Base-by-base conservation (phyloP, 2,329 filamentous ascomycete species). In the Capronia coronata region DNA sequence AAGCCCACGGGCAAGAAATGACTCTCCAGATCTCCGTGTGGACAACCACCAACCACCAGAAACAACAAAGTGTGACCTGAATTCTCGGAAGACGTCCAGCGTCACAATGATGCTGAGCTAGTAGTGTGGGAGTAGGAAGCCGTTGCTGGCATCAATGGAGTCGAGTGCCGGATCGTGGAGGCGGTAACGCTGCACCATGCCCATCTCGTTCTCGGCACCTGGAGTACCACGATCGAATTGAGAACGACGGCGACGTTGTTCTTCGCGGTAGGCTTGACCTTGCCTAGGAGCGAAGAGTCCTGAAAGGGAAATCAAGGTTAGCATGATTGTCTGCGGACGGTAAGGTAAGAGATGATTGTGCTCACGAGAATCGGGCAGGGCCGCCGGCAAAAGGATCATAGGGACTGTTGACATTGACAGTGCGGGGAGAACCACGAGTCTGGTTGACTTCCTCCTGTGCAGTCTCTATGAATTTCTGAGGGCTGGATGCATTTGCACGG, bases 161-260 rank as follows among this genome's bases (percentile, higher is more conserved):
- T 43, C 43, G 25, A 48, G 43, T 11, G 49, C 55, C 25, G 47
- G 54, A 46, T 51, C 43, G 46, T 56, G 43, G 48, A 43, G 49
- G 49, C 54, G 40, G 56, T 49, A 16, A 56, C 48, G 49, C 51
- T 62, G 65, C 41, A 30, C 39, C 38, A 54, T 34, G 5, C 64
- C 59, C 34, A 84, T 79, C 62, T 86, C 82, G 10, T 83, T 68
- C 16, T 80, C 82, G 16, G 84, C 83, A 54, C 86, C 76, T 49
- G 81, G 78, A 22, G 86, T 93, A 22, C 88, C 88, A 54, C 87
- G 84, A 61, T 94, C 88, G 60, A 80, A 94, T 61, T 87, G 83
- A 18, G 86, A 90, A 44, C 81, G 79, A 48, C 85, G 81, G 42
- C 83, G 83, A 54, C 86, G 82, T 64, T 89, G 86, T 63, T 89